Evolutionary conservation across 768 basidiomycete species (phyloP).

Genomic region (Mrakia hoshinonis): DNA sequence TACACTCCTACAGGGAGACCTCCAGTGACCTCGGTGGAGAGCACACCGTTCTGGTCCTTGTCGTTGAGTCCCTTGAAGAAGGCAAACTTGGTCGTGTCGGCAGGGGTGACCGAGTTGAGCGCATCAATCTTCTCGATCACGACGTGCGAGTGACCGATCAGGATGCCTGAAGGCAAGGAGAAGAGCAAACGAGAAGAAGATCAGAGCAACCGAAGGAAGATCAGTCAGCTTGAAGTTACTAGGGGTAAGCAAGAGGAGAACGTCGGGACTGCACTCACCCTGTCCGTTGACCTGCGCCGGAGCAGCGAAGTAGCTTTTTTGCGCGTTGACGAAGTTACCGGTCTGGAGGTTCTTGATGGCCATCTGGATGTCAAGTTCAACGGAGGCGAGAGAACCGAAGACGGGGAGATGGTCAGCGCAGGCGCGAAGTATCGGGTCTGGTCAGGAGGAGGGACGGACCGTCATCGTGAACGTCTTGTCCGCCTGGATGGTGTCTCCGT

Average conservation of each 20-base stretch:
- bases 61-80: constrained; percentile 27
- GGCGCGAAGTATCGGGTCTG: too few relatives aligned
- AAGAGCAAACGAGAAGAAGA: not conserved
- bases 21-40: constrained; percentile 7
- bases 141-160: constrained; percentile 22
- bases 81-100: constrained; percentile 20
- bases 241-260: too few relatives aligned
- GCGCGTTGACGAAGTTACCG: constrained; percentile 7
- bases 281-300: constrained; percentile 7
- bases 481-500: constrained; percentile 42
- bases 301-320: constrained; percentile 17
- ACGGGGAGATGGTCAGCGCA: not conserved
- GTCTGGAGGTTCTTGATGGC: not conserved
- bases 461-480: constrained; percentile 49
- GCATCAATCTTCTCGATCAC: constrained; percentile 9
- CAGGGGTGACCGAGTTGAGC: constrained; percentile 9
- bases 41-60: not conserved
- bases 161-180: not conserved
- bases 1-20: constrained; percentile 19
- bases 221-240: too few relatives aligned
- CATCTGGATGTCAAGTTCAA: too few relatives aligned
- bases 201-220: not conserved
- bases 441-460: too few relatives aligned
- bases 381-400: not conserved
- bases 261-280: too few relatives aligned